A percentile compares a stretch with the other conserved stretches of the same genome.
Conservation (phyloP, 345 rosid species). For the Aegle marmelos region DNA sequence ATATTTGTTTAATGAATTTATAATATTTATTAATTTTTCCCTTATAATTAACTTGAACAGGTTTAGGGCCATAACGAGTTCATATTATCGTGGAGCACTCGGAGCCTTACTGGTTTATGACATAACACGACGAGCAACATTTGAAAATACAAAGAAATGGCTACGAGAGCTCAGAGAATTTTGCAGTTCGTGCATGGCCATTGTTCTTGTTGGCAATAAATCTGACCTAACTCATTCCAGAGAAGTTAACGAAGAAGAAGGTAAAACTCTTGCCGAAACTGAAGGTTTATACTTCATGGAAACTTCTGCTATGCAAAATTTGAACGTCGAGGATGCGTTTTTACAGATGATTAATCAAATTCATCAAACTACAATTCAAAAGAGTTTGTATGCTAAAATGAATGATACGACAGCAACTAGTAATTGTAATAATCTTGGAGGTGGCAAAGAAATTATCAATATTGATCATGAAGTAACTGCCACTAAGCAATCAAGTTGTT, state of each 20-base stretch:
- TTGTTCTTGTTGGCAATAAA: conserved; percentile 77
- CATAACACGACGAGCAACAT: conserved; percentile 62
- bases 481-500: conserved; percentile 59
- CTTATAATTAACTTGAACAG: conserved; percentile 25
- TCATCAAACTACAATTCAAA: conserved; percentile 47
- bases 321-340: conserved; percentile 76
- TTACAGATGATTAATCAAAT: conserved; percentile 57
- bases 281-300: conserved; percentile 71
- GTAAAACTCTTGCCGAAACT: conserved; percentile 48
- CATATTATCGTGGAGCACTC: conserved; percentile 83
- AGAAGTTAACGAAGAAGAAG: conserved; percentile 61
- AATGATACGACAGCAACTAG: conserved; percentile 24
- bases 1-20: too few relatives aligned
- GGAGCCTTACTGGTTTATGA: conserved; percentile 79
- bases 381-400: conserved; percentile 41
- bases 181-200: conserved; percentile 49
- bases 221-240: conserved; percentile 48
- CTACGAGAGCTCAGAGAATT: conserved; percentile 58
- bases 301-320: conserved; percentile 71
- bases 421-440: conserved; percentile 19
- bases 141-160: conserved; percentile 59
- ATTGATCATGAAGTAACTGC: conserved; percentile 63
- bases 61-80: conserved; percentile 86
- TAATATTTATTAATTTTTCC: too few relatives aligned
- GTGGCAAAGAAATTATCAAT: conserved; percentile 51